Conservation (phyloP, 2,329 filamentous ascomycete species). For the Diaporthe sp. region DNA sequence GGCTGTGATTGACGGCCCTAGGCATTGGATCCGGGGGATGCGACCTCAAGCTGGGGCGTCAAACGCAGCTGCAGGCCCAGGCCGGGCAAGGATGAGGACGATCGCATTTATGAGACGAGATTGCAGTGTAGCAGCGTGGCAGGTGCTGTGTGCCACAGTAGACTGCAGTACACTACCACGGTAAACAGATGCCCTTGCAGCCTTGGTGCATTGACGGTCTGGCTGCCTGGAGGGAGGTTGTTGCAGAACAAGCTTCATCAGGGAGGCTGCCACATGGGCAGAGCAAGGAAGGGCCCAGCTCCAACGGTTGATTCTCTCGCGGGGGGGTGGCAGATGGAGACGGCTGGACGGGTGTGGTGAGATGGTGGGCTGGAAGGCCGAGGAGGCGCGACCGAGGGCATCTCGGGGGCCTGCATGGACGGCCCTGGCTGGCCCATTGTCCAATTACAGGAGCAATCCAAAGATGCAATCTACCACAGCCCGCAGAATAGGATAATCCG, state of each 20-base stretch:
- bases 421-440: neutral
- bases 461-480: too few species aligned
- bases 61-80: neutral
- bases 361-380: neutral
- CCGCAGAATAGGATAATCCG: too few species aligned
- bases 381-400: neutral
- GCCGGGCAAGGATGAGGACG: conserved; percentile 6
- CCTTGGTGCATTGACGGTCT: conserved; percentile 11
- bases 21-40: neutral
- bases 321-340: neutral
- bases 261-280: neutral
- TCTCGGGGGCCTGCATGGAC: neutral
- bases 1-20: neutral
- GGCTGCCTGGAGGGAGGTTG: neutral
- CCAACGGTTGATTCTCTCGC: neutral
- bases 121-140: neutral
- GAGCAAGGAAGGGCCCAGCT: conserved; percentile 13
- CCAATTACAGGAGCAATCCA: neutral
- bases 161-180: neutral
- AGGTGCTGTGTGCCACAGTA: too few species aligned
- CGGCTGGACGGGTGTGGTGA: too few species aligned
- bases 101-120: conserved; percentile 6
- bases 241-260: conserved; percentile 17
- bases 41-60: neutral
- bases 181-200: neutral